Percentiles rank a stretch among this genome's conserved stretches.
Evolutionary conservation across 208 protist genomes (phyloP).

Genomic region (Angomonas deanei): DNA sequence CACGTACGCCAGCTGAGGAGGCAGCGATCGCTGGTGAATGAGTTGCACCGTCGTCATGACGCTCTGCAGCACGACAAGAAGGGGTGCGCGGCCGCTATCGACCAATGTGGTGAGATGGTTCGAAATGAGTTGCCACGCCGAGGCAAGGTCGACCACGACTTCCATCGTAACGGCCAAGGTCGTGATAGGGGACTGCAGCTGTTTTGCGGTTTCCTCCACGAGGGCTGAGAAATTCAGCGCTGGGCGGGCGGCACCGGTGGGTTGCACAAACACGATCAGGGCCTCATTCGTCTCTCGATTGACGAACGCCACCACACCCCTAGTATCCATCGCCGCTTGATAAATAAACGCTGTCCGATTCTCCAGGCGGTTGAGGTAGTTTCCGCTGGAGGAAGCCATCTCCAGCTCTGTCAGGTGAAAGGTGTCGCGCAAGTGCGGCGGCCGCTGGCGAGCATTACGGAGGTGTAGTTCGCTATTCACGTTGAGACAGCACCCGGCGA

Average conservation of each 20-base stretch:
- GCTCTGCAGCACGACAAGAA: constrained; percentile 79
- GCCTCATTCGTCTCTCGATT: constrained; percentile 46
- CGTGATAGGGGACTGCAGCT: constrained; percentile 19
- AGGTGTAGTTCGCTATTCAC: constrained; percentile 57
- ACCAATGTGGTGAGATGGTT: constrained; percentile 41
- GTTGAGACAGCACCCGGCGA: constrained; percentile 56
- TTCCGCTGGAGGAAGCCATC: constrained; percentile 13
- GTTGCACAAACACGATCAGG: constrained; percentile 71
- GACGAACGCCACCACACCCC: constrained; percentile 63
- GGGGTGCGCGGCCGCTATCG: constrained; percentile 30
- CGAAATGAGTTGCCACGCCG: constrained; percentile 62
- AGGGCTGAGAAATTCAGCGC: constrained; percentile 56
- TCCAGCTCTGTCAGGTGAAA: constrained; percentile 73
- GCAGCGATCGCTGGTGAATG: constrained; percentile 60
- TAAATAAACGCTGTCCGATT: constrained; percentile 74
- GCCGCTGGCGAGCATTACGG: constrained; percentile 26
- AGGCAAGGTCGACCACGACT: constrained; percentile 40
- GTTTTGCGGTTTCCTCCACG: constrained; percentile 48
- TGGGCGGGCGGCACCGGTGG: constrained; percentile 60
- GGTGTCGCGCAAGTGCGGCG: constrained; percentile 44
- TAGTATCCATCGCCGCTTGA: constrained; percentile 53
- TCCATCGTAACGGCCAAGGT: constrained; percentile 32
- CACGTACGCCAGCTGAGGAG: constrained; percentile 53
- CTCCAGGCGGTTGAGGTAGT: constrained; percentile 43
- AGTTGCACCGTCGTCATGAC: constrained; percentile 43